Evolutionary conservation across 768 basidiomycete genomes (phyloP), one percentile per base, ranked within the genome.

Genomic region (Holtermannia corniformis): DNA sequence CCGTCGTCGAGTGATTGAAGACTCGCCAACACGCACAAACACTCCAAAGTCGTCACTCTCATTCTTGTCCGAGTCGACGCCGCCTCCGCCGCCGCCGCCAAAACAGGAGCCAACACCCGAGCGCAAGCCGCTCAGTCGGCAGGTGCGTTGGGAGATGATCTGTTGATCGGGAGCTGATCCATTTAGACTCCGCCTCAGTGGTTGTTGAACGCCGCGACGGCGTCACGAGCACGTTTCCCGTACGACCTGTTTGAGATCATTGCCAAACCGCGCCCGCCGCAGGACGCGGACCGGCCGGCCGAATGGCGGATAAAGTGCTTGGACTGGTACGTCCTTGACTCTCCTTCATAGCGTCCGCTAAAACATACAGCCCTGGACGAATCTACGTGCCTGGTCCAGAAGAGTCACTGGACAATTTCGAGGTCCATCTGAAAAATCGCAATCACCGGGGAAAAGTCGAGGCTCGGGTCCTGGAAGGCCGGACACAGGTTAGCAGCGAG

Each of bases 261-360:
- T 26, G 73, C 82, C n/a, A 72, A 72, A 16, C 63, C 68, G 27
- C 79, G 81, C 25, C 84, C 81, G 63, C 74, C 78, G 5, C 76
- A 42, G 11, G 70, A 76, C 25, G 75, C 79, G 42, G 77, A 76
- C n/a, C 71, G 76, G 21, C 79, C 81, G 4, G 47, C 63, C 12
- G 90, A 93, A 71, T 96, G 92, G 91, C 79, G 95, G 55, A 89
- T 87, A 23, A 97, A 96, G 66, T 99, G 95, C 65, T 75, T 95
- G 47, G 93, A 96, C 68, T 95, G 90, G 92, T 90, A 63, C 57
- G 74, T 69, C n/a, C n/a, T n/a, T n/a, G n/a, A n/a, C n/a, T n/a
- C n/a, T n/a, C n/a, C n/a, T 2, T 26, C 20, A 21, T 13, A 21
- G 32, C 22, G 16, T 37, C 16, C 7, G 7, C 7, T 19, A 40